Evolutionary conservation across 495 filamentous ascomycete genomes (phyloP).

Genomic region (Lasiosphaeria hispida): DNA sequence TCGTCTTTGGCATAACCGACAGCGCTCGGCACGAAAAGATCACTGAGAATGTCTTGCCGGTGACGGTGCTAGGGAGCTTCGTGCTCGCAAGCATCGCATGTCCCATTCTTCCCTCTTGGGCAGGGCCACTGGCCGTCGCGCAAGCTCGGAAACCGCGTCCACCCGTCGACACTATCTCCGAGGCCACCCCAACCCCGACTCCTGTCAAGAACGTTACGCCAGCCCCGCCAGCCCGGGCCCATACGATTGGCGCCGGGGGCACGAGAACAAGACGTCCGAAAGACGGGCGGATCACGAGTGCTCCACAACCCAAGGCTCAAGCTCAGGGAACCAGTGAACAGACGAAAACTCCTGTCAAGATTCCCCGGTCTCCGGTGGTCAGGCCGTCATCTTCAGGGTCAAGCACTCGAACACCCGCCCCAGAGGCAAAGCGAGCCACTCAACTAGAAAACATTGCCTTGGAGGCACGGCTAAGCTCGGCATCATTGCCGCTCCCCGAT

Average conservation of each 20-base stretch:
- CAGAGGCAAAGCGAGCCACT: slow-evolving; percentile 26
- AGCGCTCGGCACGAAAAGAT: slow-evolving; percentile 62
- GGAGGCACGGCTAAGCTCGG: slow-evolving; percentile 58
- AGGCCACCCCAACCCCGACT: slow-evolving; percentile 44
- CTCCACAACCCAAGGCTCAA: slow-evolving; percentile 34
- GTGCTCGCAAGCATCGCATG: slow-evolving; percentile 61
- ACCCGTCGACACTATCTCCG: slow-evolving; percentile 52
- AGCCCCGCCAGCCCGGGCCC: slow-evolving; percentile 54
- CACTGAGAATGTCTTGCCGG: slow-evolving; percentile 69
- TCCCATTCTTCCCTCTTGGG: slow-evolving; percentile 54
- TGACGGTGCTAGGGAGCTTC: slow-evolving; percentile 68
- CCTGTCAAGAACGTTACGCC: slow-evolving; percentile 44
- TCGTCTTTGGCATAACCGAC: slow-evolving; percentile 69
- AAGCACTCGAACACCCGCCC: slow-evolving; percentile 15
- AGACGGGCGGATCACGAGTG: slow-evolving; percentile 40
- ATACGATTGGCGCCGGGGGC: slow-evolving; percentile 55
- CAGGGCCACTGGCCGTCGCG: slow-evolving; percentile 69
- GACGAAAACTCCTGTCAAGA: slow-evolving; percentile 11
- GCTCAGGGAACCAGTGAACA: slow-evolving; percentile 8
- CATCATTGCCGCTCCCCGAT: slow-evolving; percentile 63
- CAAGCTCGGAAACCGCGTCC: slow-evolving; percentile 68
- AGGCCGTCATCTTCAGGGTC: slow-evolving; percentile 17
- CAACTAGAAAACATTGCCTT: slow-evolving; percentile 44
- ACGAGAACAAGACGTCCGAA: slow-evolving; percentile 47
- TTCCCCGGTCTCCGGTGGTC: slow-evolving; percentile 19